Conservation (phyloP, 148 eudicot genomes). For the Fagopyrum tataricum region DNA sequence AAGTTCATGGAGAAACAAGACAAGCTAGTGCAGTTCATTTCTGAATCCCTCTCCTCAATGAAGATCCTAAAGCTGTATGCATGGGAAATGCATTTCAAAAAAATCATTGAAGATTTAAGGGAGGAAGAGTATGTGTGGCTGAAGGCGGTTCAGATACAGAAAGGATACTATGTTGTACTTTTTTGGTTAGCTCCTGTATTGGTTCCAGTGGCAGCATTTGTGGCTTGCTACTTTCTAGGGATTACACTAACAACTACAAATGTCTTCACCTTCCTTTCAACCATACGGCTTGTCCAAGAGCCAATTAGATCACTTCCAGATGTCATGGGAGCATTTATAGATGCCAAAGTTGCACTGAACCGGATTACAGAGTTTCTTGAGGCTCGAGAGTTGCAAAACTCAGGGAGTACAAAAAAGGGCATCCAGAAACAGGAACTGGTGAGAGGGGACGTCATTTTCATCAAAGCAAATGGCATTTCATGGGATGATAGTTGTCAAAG, state of each 20-base stretch:
- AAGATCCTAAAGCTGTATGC: slow-evolving; percentile 41
- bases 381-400: slow-evolving; percentile 26
- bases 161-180: slow-evolving; percentile 19
- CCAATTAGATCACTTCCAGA: slow-evolving; percentile 31
- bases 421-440: background rate
- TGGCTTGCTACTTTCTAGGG: slow-evolving; percentile 26
- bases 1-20: slow-evolving; percentile 53
- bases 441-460: background rate
- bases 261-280: slow-evolving; percentile 32
- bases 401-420: background rate
- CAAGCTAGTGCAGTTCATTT: slow-evolving; percentile 30
- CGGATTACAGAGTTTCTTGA: slow-evolving; percentile 29
- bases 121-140: slow-evolving; percentile 19
- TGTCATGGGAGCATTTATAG: slow-evolving; percentile 25
- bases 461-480: slow-evolving; percentile 16
- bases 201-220: slow-evolving; percentile 27
- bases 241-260: slow-evolving; percentile 21
- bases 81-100: slow-evolving; percentile 33
- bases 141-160: slow-evolving; percentile 14
- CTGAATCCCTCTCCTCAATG: slow-evolving; percentile 53
- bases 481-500: slow-evolving; percentile 9
- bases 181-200: slow-evolving; percentile 26
- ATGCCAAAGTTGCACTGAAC: slow-evolving; percentile 27
- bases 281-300: slow-evolving; percentile 34
- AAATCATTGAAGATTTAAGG: slow-evolving; percentile 21